Conservation (phyloP, 202 grass and related monocot species). For the Panicum hallii region DNA sequence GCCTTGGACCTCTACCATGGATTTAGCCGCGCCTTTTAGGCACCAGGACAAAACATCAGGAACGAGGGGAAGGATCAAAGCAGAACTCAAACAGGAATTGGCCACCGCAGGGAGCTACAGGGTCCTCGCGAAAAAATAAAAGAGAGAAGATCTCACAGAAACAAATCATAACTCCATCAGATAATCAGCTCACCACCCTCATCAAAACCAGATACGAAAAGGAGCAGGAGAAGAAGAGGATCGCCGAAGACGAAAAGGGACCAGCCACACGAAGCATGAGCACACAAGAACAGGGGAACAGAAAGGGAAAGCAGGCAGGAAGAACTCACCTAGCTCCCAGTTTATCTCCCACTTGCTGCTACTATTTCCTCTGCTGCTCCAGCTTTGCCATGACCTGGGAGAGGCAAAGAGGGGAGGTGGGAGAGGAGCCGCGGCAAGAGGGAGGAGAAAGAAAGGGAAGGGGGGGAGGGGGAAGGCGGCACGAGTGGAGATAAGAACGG, state of each 20-base stretch:
- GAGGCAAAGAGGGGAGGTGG: not conserved
- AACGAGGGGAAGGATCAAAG: not conserved
- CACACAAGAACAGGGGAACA: not conserved
- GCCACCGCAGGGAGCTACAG: not conserved
- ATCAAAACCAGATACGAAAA: not conserved
- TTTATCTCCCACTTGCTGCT: slow-evolving; percentile 36
- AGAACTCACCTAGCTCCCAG: slow-evolving; percentile 52
- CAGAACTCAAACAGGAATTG: slow-evolving; percentile 52
- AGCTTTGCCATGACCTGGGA: slow-evolving; percentile 61
- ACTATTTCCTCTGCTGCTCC: slow-evolving; percentile 30
- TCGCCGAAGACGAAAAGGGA: not conserved
- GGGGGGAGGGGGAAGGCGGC: not conserved
- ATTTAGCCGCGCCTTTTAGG: not conserved
- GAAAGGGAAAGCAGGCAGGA: not conserved
- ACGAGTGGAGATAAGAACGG: slow-evolving; percentile 41
- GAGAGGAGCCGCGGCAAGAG: not conserved
- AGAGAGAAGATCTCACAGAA: not conserved
- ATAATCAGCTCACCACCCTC: not conserved
- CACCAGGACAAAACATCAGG: slow-evolving; percentile 2
- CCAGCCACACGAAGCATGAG: not conserved
- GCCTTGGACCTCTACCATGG: slow-evolving; percentile 24
- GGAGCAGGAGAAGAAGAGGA: not conserved
- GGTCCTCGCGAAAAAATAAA: slow-evolving; percentile 15
- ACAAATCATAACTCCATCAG: not conserved
- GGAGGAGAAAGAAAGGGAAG: not conserved